These are phyloP conservation scores for Pleurostoma richardsiae DNA, from an alignment of 2,329 filamentous ascomycete genomes.

Conservation along the genomic window DNA sequence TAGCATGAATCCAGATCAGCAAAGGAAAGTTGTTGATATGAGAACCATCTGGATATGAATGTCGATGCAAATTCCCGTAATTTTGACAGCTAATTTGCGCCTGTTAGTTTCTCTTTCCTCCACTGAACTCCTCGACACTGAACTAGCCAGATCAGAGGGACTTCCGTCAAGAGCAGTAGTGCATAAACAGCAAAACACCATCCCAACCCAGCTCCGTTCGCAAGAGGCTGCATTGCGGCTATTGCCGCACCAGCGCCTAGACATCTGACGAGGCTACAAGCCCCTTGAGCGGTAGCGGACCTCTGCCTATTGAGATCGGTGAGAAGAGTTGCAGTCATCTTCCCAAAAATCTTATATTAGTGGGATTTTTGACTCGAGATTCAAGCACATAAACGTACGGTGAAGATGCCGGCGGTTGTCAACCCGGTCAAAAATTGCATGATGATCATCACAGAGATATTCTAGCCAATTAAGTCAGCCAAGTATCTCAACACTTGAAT, in stretches of 20 bases:
- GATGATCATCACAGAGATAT: not conserved
- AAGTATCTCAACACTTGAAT: not conserved
- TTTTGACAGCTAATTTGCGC: too few species aligned
- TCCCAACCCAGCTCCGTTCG: conserved; percentile 10
- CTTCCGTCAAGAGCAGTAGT: conserved; percentile 4
- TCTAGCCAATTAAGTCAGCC: not conserved
- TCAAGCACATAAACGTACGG: not conserved
- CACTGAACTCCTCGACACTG: too few species aligned
- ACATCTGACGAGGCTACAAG: conserved; percentile 18
- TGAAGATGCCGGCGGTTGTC: not conserved
- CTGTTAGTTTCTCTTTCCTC: too few species aligned
- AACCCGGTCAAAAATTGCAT: not conserved
- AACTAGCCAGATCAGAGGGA: conserved; percentile 7
- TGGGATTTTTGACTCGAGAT: not conserved
- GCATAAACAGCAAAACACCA: conserved; percentile 16
- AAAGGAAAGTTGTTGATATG: too few species aligned
- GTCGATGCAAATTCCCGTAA: too few species aligned
- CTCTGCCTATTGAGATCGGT: conserved; percentile 17
- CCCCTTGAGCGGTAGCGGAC: conserved; percentile 18
- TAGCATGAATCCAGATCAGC: too few species aligned
- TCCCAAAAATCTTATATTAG: not conserved
- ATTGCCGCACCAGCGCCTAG: conserved; percentile 14
- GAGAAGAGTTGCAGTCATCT: conserved; percentile 13
- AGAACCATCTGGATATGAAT: too few species aligned
- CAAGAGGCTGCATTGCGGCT: conserved; percentile 14